Percentiles rank a stretch among this genome's conserved stretches.
Conservation (phyloP, 2,329 filamentous ascomycete species). For the Scedosporium dehoogii region DNA sequence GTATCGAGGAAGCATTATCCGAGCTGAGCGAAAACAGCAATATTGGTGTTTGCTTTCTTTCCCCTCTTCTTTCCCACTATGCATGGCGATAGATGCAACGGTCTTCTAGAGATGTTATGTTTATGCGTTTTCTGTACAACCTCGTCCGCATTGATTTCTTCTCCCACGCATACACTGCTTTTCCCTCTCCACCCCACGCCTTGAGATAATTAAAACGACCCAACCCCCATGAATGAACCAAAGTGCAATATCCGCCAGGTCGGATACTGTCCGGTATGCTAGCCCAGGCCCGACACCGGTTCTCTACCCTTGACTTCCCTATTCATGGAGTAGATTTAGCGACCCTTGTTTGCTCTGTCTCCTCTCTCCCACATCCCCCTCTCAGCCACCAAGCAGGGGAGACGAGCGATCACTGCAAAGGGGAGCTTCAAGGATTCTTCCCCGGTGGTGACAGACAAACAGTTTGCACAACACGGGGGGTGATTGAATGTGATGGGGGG, state of each 20-base stretch:
- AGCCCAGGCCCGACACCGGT: neutral
- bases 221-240: neutral
- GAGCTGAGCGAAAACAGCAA: neutral
- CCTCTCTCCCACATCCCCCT: neutral
- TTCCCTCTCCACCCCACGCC: no score
- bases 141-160: no score
- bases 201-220: neutral
- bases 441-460: neutral
- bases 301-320: no score
- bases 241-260: neutral
- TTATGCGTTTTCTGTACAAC: no score
- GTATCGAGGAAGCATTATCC: neutral
- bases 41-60: no score
- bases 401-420: no score
- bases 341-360: neutral
- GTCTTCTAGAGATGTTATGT: no score
- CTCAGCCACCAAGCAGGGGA: neutral
- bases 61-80: no score
- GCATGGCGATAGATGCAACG: no score
- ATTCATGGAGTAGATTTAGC: no score
- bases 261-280: neutral
- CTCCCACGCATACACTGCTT: no score
- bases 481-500: neutral
- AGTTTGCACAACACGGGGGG: neutral
- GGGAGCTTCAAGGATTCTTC: no score